Base-by-base conservation (phyloP, 75 land plant genomes). In the Gnetum montanum region DNA sequence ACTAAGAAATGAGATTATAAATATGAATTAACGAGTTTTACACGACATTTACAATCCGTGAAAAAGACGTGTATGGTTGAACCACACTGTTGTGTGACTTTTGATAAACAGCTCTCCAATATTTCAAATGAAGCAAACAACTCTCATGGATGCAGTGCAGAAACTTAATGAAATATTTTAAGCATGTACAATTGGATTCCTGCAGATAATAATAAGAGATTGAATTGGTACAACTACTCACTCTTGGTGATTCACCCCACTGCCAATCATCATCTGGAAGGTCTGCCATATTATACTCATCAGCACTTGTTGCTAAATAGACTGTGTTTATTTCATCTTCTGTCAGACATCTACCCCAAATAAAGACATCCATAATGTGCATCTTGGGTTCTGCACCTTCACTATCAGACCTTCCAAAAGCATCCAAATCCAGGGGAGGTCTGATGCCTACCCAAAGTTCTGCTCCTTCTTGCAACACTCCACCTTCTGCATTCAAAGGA, bases 351-450 rank as follows among this genome's bases (percentile, higher is more conserved):
- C 89, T 83, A 57, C 93, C 93, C 99, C 99, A 95, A 3, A 95
- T 38, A 48, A 95, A 84, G 40, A 84, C 88, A 79, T 95, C 99
- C 99, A 95, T 95, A 52, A 92, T 76, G 49, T 86, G 97, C 92
- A 90, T 86, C 61, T 95, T 83, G 6, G 89, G 75, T 31, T 95
- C 99, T 60, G 70, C 69, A 56, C 97, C 97, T 81, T 95, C 99
- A 75, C 97, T 90, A 64, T 95, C 99, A 45, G 99, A 95, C 55
- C 99, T 78, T 43, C 97, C 99, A 75, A 95, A 95, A 44, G 92
- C 93, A 75, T 95, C 97, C 61, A 86, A 69, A 76, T 95, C 99
- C 54, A 75, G 79, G 4, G 99, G 97, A 50, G 99, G 99, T 58
- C 81, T 77, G 31, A 61, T 65, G 24, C 99, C 97, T 63, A 90